Evolutionary conservation across 2,329 filamentous ascomycete genomes (phyloP), one percentile per base, ranked within the genome.

Genomic region (Fusarium tuaranense): DNA sequence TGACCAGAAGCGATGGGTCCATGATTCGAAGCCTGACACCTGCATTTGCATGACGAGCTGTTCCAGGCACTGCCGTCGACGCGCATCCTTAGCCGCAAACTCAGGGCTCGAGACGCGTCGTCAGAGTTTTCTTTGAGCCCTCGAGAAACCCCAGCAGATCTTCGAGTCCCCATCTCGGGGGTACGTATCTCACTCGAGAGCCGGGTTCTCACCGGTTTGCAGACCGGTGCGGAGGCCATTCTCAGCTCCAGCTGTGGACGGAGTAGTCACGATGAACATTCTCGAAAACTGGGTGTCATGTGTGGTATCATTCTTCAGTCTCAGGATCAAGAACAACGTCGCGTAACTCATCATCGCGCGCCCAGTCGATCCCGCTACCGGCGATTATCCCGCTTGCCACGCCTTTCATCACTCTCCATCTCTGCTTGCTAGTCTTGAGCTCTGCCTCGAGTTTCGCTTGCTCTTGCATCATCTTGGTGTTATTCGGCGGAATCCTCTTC

Each of bases 351-450:
- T 91, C 88, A 82, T 97, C 91, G 46, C 88, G 86, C 14, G 90
- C 91, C 95, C 95, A 97, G 79, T 97, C 92, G 64, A 97, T 87
- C 57, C 95, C 95, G 81, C 94, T 97, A 4, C 93, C 94, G 7
- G 91, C 93, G 57, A 97, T 89, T 65, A 95, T 88, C 20, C 93
- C 94, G 78, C 93, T 93, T n/a, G 93, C 88, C 48, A 95, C 90
- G 27, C 90, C 93, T 84, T 96, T 97, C 82, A 96, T 89, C 22
- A 92, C 91, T 78, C 91, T 90, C 91, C 92, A 94, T 78, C 89
- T 88, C 74, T 91, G 90, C 71, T 89, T 89, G 80, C 91, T 92
- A 25, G 85, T 85, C 77, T 88, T 91, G 69, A 93, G 83, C 46
- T 91, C 88, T 7, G 81, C 83, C 77, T 94, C 90, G 13, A 92